Evolutionary conservation across 441 rosid species (phyloP), one percentile per base, ranked within the genome.

Genomic region (Gossypium laxum): DNA sequence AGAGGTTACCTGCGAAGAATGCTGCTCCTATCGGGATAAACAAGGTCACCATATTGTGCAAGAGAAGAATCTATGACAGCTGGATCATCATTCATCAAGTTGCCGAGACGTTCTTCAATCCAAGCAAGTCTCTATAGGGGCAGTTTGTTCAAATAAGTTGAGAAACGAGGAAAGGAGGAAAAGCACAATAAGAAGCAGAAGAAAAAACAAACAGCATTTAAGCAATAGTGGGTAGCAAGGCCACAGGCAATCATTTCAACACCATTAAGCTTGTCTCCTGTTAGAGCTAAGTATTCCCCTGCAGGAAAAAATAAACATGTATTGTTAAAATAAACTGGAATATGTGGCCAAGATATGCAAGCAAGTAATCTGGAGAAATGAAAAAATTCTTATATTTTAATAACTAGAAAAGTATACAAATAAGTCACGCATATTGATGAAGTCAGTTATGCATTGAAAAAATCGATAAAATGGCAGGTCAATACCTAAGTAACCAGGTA

Each of bases 401-500:
- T 8, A 56, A 15, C 50, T 21, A 76, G 70, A 76, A 76, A 32
- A 30, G 12, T 48, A 63, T 8, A 78, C 52, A 57, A 62, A 67
- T 5, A 60, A 51, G 58, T 12, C 52, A 34, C 18, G 18, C 32
- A 48, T 24, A 19, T 41, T 51, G 21, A 55, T 55, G 48, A 69
- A 24, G 51, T 18, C 45, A 24, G 17, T 8, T 22, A 64, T 30
- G 34, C 47, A 62, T 65, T 28, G 62, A n/a, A 12, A 55, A 45
- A 58, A 41, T 70, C 3, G 47, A 38, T 4, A n/a, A 59, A 45
- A 15, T 14, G 54, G 43, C 43, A 34, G 43, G 21, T 6, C 15
- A 56, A 58, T 80, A 89, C 99, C 97, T 75, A 92, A 81, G 81
- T 85, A 91, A 77, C 99, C 96, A 80, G 97, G 97, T 12, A 94